Percentiles rank a stretch among this genome's conserved stretches.
These are phyloP conservation scores for Didymella segeticola DNA, from an alignment of 2,329 filamentous ascomycete genomes.

Conservation along the genomic window DNA sequence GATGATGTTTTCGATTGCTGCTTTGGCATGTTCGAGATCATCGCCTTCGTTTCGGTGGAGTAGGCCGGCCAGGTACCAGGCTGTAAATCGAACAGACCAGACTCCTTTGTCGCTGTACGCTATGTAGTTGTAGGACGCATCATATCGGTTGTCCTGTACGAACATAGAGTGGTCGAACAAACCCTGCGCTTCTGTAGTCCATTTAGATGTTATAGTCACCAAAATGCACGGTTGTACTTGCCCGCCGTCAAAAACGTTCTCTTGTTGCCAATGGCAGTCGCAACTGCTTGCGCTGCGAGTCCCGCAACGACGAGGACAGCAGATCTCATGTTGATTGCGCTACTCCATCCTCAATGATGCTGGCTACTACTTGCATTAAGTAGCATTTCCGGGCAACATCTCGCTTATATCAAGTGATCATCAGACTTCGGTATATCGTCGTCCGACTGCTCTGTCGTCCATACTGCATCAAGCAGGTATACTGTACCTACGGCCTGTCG, in stretches of 20 bases:
- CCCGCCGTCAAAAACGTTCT: neutral
- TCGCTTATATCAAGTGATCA: neutral
- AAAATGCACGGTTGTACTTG: neutral
- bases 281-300: neutral
- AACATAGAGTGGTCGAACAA: constrained; percentile 27
- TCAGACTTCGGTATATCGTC: constrained; percentile 1
- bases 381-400: constrained; percentile 3
- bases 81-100: constrained; percentile 54
- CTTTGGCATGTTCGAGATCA: constrained; percentile 47
- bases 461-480: constrained; percentile 2
- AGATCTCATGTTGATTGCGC: neutral
- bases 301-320: neutral
- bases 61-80: constrained; percentile 52
- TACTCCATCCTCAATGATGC: neutral
- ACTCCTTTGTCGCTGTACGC: constrained; percentile 53
- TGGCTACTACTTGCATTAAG: neutral
- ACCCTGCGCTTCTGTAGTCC: constrained; percentile 16
- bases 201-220: neutral
- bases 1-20: constrained; percentile 46
- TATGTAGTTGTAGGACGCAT: constrained; percentile 53
- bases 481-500: neutral
- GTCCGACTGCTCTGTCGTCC: neutral
- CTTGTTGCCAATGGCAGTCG: constrained; percentile 1
- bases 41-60: constrained; percentile 46
- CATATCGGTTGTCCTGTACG: constrained; percentile 48